A percentile compares a stretch with the other conserved stretches of the same genome.
These are phyloP conservation scores for Synchytrium microbalum DNA, from an alignment of 371 early-diverging fungal genomes.

Conservation along the genomic window DNA sequence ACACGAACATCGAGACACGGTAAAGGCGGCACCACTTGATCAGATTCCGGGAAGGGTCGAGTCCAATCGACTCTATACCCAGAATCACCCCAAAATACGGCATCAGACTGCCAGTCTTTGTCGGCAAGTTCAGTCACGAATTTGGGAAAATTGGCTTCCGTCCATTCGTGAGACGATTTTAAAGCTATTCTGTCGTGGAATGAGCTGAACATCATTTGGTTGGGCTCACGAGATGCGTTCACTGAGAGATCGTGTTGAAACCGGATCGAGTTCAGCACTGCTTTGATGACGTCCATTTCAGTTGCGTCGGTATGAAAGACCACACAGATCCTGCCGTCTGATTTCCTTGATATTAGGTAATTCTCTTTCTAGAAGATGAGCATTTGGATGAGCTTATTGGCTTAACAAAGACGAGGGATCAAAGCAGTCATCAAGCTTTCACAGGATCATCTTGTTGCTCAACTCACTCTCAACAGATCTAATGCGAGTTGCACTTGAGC, in stretches of 20 bases:
- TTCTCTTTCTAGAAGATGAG: conserved; percentile 19
- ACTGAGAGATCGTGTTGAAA: conserved; percentile 5
- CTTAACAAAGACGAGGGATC: too few relatives aligned
- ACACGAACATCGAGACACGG: too few relatives aligned
- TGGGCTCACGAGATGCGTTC: not conserved
- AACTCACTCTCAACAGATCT: conserved; percentile 37
- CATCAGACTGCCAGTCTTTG: conserved; percentile 52
- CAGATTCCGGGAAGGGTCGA: too few relatives aligned
- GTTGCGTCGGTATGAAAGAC: conserved; percentile 47
- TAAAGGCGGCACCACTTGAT: too few relatives aligned
- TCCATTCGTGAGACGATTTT: conserved; percentile 33
- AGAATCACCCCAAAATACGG: conserved; percentile 50
- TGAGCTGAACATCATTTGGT: not conserved
- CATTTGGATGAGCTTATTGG: not conserved
- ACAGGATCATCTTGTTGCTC: conserved; percentile 25
- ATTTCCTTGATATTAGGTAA: conserved; percentile 21
- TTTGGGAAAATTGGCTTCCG: conserved; percentile 33
- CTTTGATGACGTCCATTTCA: conserved; percentile 44
- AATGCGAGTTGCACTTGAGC: conserved; percentile 35
- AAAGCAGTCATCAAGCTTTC: too few relatives aligned
- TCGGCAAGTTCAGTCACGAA: conserved; percentile 45
- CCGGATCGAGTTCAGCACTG: conserved; percentile 46
- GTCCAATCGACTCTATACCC: conserved; percentile 23
- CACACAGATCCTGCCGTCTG: conserved; percentile 14
- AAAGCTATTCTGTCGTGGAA: not conserved